Percentiles rank a stretch among this genome's conserved stretches.
These are phyloP conservation scores for Sphaerulina populicola DNA, from an alignment of 2,329 filamentous ascomycete species.

Conservation along the genomic window DNA sequence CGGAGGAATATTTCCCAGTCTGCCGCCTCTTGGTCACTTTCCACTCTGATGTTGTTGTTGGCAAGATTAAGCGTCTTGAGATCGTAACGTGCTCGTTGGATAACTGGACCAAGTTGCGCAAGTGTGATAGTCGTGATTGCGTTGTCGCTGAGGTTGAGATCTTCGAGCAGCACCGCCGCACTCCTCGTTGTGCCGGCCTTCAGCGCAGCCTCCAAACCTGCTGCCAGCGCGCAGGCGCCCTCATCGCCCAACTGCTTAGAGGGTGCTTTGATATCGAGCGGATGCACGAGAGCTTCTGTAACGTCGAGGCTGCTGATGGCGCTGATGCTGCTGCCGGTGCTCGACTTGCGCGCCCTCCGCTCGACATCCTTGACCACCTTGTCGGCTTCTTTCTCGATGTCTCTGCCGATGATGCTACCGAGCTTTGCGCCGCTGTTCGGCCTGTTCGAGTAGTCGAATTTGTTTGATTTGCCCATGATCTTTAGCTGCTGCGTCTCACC, in stretches of 20 bases:
- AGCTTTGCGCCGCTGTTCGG: slow-evolving; percentile 41
- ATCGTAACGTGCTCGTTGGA: slow-evolving; percentile 38
- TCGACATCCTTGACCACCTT: slow-evolving; percentile 28
- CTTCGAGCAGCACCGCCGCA: slow-evolving; percentile 36
- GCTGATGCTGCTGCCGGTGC: slow-evolving; percentile 19
- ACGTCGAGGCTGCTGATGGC: slow-evolving; percentile 10
- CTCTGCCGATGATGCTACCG: slow-evolving; percentile 40
- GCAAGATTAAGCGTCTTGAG: slow-evolving; percentile 43
- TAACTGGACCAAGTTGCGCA: slow-evolving; percentile 35
- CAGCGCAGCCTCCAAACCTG: slow-evolving; percentile 37
- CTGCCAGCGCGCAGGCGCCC: slow-evolving; percentile 38
- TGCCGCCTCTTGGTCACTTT: slow-evolving; percentile 31
- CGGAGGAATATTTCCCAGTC: slow-evolving; percentile 40
- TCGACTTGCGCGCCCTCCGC: slow-evolving; percentile 27
- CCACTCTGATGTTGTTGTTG: slow-evolving; percentile 39
- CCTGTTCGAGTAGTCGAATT: slow-evolving; percentile 37
- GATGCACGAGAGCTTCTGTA: slow-evolving; percentile 16
- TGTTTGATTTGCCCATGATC: slow-evolving; percentile 31
- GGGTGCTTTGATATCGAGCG: slow-evolving; percentile 41
- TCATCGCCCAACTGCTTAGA: slow-evolving; percentile 42
- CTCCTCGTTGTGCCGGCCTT: slow-evolving; percentile 24
- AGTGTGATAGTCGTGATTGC: slow-evolving; percentile 38
- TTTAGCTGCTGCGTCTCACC: background rate
- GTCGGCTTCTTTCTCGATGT: slow-evolving; percentile 35
- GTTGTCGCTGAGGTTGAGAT: slow-evolving; percentile 42